These are phyloP conservation scores for Diaporthe citrichinensis DNA, from an alignment of 2,329 filamentous ascomycete species.

Conservation along the genomic window DNA sequence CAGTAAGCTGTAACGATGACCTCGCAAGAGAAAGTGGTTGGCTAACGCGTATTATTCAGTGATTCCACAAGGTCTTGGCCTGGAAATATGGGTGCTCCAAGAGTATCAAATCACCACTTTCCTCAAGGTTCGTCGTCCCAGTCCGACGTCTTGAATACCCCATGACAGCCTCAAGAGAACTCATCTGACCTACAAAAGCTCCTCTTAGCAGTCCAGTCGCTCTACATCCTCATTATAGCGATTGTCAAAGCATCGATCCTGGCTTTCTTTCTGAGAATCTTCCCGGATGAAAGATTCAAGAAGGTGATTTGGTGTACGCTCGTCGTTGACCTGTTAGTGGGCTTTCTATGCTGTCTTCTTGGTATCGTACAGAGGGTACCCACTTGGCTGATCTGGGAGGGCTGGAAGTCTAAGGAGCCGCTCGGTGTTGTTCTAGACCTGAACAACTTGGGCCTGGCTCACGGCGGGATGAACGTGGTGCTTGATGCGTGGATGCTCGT, in stretches of 20 bases:
- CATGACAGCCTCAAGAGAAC: background rate
- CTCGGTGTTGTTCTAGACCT: slow-evolving; percentile 1
- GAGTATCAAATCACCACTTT: slow-evolving; percentile 7
- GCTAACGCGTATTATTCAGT: background rate
- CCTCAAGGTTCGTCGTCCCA: background rate
- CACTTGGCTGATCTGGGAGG: slow-evolving; percentile 24
- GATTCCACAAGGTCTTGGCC: slow-evolving; percentile 5
- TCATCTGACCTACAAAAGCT: background rate
- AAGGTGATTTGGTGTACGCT: slow-evolving; percentile 6
- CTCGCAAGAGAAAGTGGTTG: background rate
- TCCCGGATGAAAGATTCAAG: slow-evolving; percentile 14
- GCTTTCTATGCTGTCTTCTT: background rate
- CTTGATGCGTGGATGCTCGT: slow-evolving; percentile 20
- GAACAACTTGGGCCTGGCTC: background rate
- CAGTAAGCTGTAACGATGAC: background rate
- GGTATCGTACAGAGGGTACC: background rate
- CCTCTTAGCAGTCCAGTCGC: background rate
- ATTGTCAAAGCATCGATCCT: slow-evolving; percentile 24
- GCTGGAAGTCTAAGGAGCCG: slow-evolving; percentile 16
- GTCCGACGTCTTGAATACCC: background rate
- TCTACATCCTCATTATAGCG: background rate
- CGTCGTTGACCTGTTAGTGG: background rate
- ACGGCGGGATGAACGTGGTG: background rate
- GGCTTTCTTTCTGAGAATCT: slow-evolving; percentile 17
- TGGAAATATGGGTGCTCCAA: slow-evolving; percentile 6